A percentile compares a stretch with the other conserved stretches of the same genome.
Evolutionary conservation across 345 rosid species (phyloP).

Genomic region (Melastoma malabathricum): DNA sequence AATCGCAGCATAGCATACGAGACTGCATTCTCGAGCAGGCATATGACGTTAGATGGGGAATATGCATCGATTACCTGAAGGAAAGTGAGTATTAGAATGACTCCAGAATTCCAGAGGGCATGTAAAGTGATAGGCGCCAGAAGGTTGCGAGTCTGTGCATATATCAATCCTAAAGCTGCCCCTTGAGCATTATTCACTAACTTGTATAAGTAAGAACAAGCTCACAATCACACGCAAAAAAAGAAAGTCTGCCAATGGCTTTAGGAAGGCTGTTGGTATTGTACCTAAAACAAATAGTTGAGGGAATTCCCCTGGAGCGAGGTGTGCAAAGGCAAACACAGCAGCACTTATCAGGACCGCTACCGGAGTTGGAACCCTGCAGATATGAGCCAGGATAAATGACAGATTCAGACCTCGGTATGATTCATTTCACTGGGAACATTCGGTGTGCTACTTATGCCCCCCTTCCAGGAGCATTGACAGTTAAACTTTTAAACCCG

Average conservation of each 20-base stretch:
- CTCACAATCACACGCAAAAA: not conserved
- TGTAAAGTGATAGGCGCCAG: constrained; percentile 68
- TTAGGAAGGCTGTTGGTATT: not conserved
- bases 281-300: constrained; percentile 76
- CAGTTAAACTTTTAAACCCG: not conserved
- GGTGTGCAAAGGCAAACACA: constrained; percentile 83
- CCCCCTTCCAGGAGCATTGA: not conserved
- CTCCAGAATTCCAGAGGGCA: constrained; percentile 83
- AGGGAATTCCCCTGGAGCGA: constrained; percentile 86
- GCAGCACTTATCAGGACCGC: constrained; percentile 75
- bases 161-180: constrained; percentile 57
- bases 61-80: constrained; percentile 48
- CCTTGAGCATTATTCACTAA: constrained; percentile 22
- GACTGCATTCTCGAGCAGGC: not conserved
- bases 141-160: constrained; percentile 89
- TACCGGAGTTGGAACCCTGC: constrained; percentile 85
- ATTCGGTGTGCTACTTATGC: no score
- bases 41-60: not conserved
- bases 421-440: not conserved
- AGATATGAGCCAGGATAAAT: constrained; percentile 1
- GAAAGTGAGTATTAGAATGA: constrained; percentile 64
- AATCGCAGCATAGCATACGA: not conserved
- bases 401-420: not conserved
- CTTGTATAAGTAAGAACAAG: not conserved
- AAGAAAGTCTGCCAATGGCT: not conserved